These are phyloP conservation scores for Glomus cerebriforme DNA, from an alignment of 192 early-diverging fungal species.

Conservation along the genomic window DNA sequence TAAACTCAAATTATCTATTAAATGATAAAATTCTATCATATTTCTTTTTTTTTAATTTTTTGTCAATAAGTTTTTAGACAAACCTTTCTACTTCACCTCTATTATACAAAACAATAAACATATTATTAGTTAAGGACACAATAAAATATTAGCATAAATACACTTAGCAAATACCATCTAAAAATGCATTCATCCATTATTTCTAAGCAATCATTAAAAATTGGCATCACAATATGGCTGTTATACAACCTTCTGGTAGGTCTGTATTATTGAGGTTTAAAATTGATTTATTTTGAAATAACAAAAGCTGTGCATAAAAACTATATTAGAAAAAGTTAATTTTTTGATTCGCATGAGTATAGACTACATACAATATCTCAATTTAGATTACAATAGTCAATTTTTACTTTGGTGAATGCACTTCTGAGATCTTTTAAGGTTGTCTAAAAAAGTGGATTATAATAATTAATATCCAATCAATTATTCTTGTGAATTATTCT, in stretches of 20 bases:
- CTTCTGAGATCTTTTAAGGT: too few species aligned
- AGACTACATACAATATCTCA: conserved; percentile 20
- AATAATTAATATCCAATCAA: too few species aligned
- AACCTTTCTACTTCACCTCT: conserved; percentile 7
- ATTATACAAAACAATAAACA: conserved; percentile 15
- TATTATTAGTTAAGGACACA: not conserved
- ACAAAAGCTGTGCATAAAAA: conserved; percentile 3
- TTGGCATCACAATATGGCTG: not conserved
- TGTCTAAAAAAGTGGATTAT: too few species aligned
- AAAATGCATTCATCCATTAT: conserved; percentile 12
- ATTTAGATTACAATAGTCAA: conserved; percentile 26
- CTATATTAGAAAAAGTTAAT: conserved; percentile 2
- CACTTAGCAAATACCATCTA: not conserved
- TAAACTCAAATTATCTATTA: not conserved
- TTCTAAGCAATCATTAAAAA: conserved; percentile 9
- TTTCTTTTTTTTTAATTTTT: conserved; percentile 4
- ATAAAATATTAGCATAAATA: conserved; percentile 12
- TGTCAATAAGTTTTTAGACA: not conserved
- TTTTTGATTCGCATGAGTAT: not conserved
- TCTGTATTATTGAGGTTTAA: not conserved
- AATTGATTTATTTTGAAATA: conserved; percentile 21
- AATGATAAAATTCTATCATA: not conserved
- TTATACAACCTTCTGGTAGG: conserved; percentile 4
- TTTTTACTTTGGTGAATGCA: too few species aligned
- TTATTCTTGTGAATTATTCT: too few species aligned